phyloP scores from a whole-genome alignment of 176 grass and related monocot species.

The maize (Zea mays) region DNA sequence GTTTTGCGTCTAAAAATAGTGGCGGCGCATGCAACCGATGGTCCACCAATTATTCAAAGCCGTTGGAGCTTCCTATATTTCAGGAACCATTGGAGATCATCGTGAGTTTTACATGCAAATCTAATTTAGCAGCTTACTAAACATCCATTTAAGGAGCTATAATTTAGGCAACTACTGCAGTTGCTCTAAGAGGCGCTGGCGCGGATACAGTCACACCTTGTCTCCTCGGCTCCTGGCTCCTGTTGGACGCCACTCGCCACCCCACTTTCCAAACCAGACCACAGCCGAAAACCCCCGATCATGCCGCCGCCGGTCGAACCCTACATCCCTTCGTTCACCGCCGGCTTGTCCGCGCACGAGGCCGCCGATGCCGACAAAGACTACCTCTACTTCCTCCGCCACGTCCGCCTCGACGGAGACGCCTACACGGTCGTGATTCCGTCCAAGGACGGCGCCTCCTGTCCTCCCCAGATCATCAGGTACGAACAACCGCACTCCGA shows the following conservation, averaged over 20 bases:
- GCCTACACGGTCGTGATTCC: constrained; percentile 30
- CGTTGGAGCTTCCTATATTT: no score
- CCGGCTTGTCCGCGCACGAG: constrained; percentile 3
- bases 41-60: no score
- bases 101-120: no score
- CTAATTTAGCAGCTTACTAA: no score
- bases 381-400: constrained; percentile 44
- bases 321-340: not conserved
- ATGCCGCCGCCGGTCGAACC: not conserved
- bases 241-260: not conserved
- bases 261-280: not conserved
- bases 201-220: no score
- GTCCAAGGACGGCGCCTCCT: constrained; percentile 15
- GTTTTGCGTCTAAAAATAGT: no score
- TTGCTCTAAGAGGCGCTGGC: no score
- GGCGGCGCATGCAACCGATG: no score
- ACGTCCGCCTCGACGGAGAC: constrained; percentile 22
- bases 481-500: constrained; percentile 30
- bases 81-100: no score
- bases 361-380: constrained; percentile 19
- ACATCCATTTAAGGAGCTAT: no score
- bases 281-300: not conserved
- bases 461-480: constrained; percentile 8
- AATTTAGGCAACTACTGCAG: no score
- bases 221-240: not conserved